phyloP scores from a whole-genome alignment of 1,284 basidiomycete species.

The Boletus sp. region DNA sequence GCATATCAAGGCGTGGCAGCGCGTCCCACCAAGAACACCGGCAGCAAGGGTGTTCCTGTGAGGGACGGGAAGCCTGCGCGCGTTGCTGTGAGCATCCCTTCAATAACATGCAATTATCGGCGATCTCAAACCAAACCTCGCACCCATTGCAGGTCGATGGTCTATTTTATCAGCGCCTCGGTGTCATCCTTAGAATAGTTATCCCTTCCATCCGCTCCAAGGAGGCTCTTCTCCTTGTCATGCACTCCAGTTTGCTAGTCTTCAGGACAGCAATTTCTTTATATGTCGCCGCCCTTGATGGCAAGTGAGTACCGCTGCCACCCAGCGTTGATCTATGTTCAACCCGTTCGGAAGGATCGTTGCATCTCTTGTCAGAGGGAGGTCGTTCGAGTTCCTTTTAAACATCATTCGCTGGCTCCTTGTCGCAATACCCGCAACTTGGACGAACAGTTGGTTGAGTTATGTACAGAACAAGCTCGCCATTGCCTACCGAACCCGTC shows the following conservation, averaged over 20 bases:
- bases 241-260: conserved; percentile 87
- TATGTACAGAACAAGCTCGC: conserved; percentile 95
- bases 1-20: conserved; percentile 56
- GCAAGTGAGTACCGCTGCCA: conserved; percentile 58
- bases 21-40: conserved; percentile 31
- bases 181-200: conserved; percentile 80
- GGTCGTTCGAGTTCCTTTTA: conserved; percentile 75
- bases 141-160: conserved; percentile 71
- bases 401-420: conserved; percentile 91
- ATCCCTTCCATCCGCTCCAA: conserved; percentile 85
- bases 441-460: conserved; percentile 95
- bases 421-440: conserved; percentile 94
- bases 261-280: conserved; percentile 89
- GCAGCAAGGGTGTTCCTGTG: conserved; percentile 31
- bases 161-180: conserved; percentile 83
- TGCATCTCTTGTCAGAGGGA: conserved; percentile 89
- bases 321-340: not conserved
- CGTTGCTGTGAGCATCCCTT: conserved; percentile 59
- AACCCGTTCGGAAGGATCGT: conserved; percentile 67
- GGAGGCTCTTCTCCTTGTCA: conserved; percentile 82
- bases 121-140: not conserved
- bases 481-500: conserved; percentile 86
- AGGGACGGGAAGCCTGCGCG: conserved; percentile 46
- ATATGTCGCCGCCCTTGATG: conserved; percentile 95
- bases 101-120: not conserved